phyloP scores from a whole-genome alignment of 129 eudicot genomes.

The Ambrosia artemisiifolia region DNA sequence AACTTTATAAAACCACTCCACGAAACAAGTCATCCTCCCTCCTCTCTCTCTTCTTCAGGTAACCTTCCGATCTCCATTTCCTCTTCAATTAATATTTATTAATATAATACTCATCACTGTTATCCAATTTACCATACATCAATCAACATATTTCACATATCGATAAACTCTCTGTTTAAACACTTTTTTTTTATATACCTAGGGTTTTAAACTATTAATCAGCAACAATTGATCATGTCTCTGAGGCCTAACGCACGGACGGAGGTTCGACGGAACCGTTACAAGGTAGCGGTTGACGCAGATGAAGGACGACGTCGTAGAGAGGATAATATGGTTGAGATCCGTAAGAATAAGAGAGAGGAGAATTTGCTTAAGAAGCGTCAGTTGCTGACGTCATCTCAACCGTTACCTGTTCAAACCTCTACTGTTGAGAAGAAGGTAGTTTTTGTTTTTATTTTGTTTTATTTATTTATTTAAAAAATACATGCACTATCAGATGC shows the following conservation, averaged over 20 bases:
- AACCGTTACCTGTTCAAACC: constrained; percentile 25
- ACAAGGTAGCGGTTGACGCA: constrained; percentile 77
- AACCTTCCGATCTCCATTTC: constrained; percentile 5
- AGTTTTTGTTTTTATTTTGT: background rate
- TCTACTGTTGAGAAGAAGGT: constrained; percentile 55
- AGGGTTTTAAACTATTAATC: constrained; percentile 12
- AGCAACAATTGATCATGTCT: constrained; percentile 39
- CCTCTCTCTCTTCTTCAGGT: constrained; percentile 29
- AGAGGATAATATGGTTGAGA: constrained; percentile 88
- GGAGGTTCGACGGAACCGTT: constrained; percentile 74
- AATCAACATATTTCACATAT: too few species aligned
- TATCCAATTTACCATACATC: too few species aligned
- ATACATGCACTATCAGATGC: too few species aligned
- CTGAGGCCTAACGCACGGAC: constrained; percentile 60
- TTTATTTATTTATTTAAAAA: too few species aligned
- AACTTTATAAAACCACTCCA: background rate
- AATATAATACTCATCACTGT: too few species aligned
- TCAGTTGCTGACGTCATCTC: constrained; percentile 46
- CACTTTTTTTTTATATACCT: background rate
- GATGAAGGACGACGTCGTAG: constrained; percentile 76
- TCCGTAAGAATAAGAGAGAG: constrained; percentile 69
- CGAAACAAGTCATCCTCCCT: constrained; percentile 10
- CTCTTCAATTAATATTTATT: background rate
- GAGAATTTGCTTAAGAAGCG: constrained; percentile 80
- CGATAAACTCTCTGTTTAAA: background rate